phyloP scores from a whole-genome alignment of 805 yeast genomes.

The Sugiyamaella boreocaroliniensis region DNA sequence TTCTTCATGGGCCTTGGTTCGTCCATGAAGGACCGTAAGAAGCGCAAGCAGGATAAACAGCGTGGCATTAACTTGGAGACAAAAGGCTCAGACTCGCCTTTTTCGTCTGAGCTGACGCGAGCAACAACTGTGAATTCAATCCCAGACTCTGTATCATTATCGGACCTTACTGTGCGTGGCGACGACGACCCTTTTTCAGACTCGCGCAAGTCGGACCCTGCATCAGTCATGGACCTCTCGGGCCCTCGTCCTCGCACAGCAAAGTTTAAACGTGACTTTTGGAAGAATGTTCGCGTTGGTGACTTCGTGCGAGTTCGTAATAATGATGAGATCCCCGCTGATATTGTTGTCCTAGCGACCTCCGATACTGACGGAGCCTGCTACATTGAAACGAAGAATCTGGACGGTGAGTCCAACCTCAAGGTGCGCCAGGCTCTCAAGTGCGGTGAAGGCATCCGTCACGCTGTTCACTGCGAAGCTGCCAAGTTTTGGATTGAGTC shows the following conservation, averaged over 20 bases:
- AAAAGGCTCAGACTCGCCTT: not conserved
- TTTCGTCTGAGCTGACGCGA: constrained; percentile 12
- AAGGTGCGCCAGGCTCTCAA: constrained; percentile 53
- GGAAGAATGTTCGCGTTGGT: constrained; percentile 76
- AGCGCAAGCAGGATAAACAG: constrained; percentile 6
- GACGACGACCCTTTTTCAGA: constrained; percentile 9
- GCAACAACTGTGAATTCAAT: constrained; percentile 21
- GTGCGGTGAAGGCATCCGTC: constrained; percentile 53
- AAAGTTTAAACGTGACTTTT: constrained; percentile 47
- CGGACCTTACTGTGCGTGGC: constrained; percentile 10
- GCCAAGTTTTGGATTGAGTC: constrained; percentile 57
- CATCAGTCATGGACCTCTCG: constrained; percentile 23
- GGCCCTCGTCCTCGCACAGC: constrained; percentile 30
- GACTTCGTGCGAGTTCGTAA: constrained; percentile 62
- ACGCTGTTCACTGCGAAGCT: constrained; percentile 52
- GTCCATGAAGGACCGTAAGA: constrained; percentile 5
- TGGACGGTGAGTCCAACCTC: constrained; percentile 74
- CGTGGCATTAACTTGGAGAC: not conserved
- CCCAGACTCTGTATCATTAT: constrained; percentile 9
- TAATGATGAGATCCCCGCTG: constrained; percentile 78
- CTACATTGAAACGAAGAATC: constrained; percentile 63
- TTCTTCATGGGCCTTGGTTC: constrained; percentile 11
- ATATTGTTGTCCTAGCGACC: constrained; percentile 58
- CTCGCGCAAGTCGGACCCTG: constrained; percentile 2
- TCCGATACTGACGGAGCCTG: constrained; percentile 68